Base-by-base conservation (phyloP, 768 basidiomycete species). In the Lactarius sanguifluus region DNA sequence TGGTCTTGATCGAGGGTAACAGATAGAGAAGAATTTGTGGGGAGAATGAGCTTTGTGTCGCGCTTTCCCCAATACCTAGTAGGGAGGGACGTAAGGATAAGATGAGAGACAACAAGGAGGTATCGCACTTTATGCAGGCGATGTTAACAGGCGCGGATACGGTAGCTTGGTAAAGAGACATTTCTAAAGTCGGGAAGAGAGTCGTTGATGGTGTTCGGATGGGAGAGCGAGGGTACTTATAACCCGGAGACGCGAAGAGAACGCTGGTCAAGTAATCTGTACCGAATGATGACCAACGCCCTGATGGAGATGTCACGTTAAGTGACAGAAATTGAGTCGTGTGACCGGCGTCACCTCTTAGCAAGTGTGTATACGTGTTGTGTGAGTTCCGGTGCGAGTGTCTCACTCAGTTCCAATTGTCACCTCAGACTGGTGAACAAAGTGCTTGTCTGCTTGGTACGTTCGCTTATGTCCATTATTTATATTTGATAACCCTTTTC, bases 21-120 rank as follows among this genome's bases (percentile, higher is more conserved):
- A 8, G 96, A 98, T n/a, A 99, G 86, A 12, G 96, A 98, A 0
- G 94, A 94, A 79, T 99, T 99, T 69, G 95, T 98, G 54, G 97
- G 97, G 64, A 99, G 82, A 75, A 98, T 98, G 69, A 98, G 86
- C 72, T 88, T 85, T 4, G 94, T 96, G 78, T 98, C 91, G 68
- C 97, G 91, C 79, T 99, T 99, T 70, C 97, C 97, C 97, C 97
- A 99, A 83, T 98, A 98, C 76, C 92, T 96, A 18, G 74, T 57
- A 66, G 63, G n/a, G 34, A 66, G 63, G n/a, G 34, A 65, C 20
- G 36, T 25, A 5, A 34, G 23, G 23, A 52, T 25, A 18, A 28
- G 32, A 64, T 65, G 23, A 18, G 36, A 58, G 47, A 41, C 23
- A 66, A 69, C 43, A 65, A 70, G 56, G 23, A 54, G 25, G 59